A percentile compares a stretch with the other conserved stretches of the same genome.
These are phyloP conservation scores for Keqinozyma sinolaborantium DNA, from an alignment of 1,139 yeast species.

Conservation along the genomic window DNA sequence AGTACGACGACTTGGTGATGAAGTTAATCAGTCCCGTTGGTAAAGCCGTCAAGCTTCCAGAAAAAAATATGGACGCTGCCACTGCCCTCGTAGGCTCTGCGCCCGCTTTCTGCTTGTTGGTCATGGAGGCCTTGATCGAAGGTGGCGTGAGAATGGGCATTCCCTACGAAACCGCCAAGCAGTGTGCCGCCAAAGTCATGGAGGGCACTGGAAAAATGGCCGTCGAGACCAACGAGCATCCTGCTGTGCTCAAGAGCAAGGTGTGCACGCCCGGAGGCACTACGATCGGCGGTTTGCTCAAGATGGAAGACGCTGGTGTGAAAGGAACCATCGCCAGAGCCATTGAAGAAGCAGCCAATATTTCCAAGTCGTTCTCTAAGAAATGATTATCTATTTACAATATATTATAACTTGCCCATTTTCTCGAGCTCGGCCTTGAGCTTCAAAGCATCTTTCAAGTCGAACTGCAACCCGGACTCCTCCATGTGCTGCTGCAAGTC, in stretches of 20 bases:
- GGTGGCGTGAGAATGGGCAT: slow-evolving; percentile 96
- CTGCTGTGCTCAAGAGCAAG: slow-evolving; percentile 83
- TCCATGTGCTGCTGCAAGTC: no score
- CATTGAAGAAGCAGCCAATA: slow-evolving; percentile 83
- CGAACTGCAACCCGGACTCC: no score
- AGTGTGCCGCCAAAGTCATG: slow-evolving; percentile 93
- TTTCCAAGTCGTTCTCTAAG: slow-evolving; percentile 77
- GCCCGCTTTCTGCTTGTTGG: slow-evolving; percentile 87
- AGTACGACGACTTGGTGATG: slow-evolving; percentile 51
- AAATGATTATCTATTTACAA: no score
- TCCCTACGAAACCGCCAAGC: slow-evolving; percentile 78
- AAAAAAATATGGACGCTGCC: slow-evolving; percentile 94
- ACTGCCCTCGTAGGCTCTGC: slow-evolving; percentile 96
- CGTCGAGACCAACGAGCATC: slow-evolving; percentile 77
- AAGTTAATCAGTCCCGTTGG: slow-evolving; percentile 65
- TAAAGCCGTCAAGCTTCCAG: slow-evolving; percentile 69
- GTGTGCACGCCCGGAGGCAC: slow-evolving; percentile 99
- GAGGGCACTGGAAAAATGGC: slow-evolving; percentile 97
- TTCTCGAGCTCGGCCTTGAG: no score
- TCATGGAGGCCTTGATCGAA: slow-evolving; percentile 90
- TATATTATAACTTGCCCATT: no score
- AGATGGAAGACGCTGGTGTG: slow-evolving; percentile 88
- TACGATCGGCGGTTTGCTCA: slow-evolving; percentile 91
- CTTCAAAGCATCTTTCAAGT: no score
- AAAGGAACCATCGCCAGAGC: slow-evolving; percentile 86